Evolutionary conservation across 192 early-diverging fungal species (phyloP).

Genomic region (Entophlyctis helioformis): DNA sequence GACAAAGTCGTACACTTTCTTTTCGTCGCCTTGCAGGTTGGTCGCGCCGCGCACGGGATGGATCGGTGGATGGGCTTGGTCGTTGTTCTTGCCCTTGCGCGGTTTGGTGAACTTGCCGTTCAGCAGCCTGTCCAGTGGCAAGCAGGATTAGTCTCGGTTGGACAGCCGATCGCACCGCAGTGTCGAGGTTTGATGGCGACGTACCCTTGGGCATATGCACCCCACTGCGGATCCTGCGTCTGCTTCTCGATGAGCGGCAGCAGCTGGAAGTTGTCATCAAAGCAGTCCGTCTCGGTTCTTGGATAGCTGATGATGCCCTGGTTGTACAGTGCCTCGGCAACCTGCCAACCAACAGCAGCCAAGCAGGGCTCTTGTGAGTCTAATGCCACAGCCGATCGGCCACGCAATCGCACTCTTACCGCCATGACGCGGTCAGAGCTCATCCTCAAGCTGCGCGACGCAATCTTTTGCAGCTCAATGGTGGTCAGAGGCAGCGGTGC

Average conservation of each 20-base stretch:
- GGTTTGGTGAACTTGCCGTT: constrained; percentile 60
- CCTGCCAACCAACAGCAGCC: constrained; percentile 13
- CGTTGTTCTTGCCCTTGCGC: constrained; percentile 74
- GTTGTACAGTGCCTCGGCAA: constrained; percentile 83
- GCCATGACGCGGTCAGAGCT: constrained; percentile 70
- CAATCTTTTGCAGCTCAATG: constrained; percentile 83
- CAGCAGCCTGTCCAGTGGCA: constrained; percentile 31
- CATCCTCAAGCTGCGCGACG: constrained; percentile 55
- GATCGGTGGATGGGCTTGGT: constrained; percentile 97
- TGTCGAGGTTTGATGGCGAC: too few species aligned
- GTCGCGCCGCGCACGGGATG: constrained; percentile 61
- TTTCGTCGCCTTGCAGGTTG: constrained; percentile 52
- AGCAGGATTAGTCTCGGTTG: too few species aligned
- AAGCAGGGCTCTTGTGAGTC: too few species aligned
- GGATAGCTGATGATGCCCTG: constrained; percentile 89
- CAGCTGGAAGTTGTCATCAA: constrained; percentile 63
- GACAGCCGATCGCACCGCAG: too few species aligned
- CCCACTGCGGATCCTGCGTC: constrained; percentile 26
- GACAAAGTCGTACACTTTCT: constrained; percentile 77
- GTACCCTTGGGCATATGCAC: constrained; percentile 31
- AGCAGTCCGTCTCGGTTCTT: constrained; percentile 92
- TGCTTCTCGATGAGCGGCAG: constrained; percentile 52
- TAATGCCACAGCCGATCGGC: too few species aligned
- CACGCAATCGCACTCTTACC: constrained; percentile 15
- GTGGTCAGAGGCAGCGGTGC: constrained; percentile 87